Evolutionary conservation across 331 rosid genomes (phyloP), one percentile per base, ranked within the genome.

Genomic region (Prunus yedoensis): DNA sequence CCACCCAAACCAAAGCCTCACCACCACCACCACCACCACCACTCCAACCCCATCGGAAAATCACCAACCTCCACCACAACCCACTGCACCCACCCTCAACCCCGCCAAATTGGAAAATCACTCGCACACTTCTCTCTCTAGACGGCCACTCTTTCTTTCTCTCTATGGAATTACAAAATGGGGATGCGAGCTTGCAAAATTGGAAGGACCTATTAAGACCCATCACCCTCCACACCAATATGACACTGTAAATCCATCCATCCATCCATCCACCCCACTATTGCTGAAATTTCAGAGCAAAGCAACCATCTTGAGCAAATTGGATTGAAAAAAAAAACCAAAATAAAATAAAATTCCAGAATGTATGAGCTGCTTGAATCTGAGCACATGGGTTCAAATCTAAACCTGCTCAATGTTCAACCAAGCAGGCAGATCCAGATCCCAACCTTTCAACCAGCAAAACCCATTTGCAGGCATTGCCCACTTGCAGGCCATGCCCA

Each of bases 321-420:
- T 30, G 6, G 25, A 66, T 59, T 11, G 35, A 25, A 13, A 3
- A 1, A 9, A 11, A 20, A 1, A 20, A 3, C 9, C n/a, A n/a
- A 4, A 15, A 10, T 1, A 0, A 27, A 58, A 9, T n/a, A n/a
- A n/a, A 78, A 57, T 35, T 6, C 43, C 1, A 6, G 9, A 38
- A 38, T 5, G 14, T 5, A 93, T 91, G 97, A 85, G 85, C 53
- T 82, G 87, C 28, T 76, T 85, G 70, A 84, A 45, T 83, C 16
- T 84, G 14, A 87, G 78, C 58, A 8, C 91, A 74, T 72, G 83
- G 83, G 58, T 78, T 32, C 71, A 71, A 56, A 51, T 78, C 35
- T 71, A 71, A 52, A 82, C 83, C 52, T 72, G 59, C 64, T 80
- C 50, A 3, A 10, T 59, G 46, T 61, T 82, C 45, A 75, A 62